Base-by-base conservation (phyloP, 306 rosid species). In the Vigna mungo region DNA sequence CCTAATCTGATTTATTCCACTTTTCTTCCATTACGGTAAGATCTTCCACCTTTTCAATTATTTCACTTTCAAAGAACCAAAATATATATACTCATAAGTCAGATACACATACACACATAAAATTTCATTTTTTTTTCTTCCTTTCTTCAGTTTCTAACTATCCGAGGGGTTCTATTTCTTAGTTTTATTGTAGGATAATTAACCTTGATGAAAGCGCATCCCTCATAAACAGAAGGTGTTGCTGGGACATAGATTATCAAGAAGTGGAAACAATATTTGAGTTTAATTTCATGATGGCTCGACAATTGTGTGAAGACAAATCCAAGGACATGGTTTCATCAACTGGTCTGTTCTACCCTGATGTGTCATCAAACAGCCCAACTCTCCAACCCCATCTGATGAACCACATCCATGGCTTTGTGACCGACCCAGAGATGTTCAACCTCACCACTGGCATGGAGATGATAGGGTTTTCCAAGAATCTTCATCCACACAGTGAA, bases 391-490 rank as follows among this genome's bases (percentile, higher is more conserved):
- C 80, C 70, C 92, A 85, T 53, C 84, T 90, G 71, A 48, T 75
- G 56, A 88, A 80, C 67, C 97, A 87, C 87, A 90, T 94, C 89
- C 89, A 85, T 79, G 85, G 86, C 44, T 94, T 85, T 25, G 90
- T 82, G 25, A 71, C 88, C 16, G 91, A 86, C 73, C 81, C 89
- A 5, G 91, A 90, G 76, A 90, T 94, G 79, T 90, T 90, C 87
- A 91, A 87, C 80, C 84, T 93, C 81, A 84, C 89, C 39, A 83
- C 94, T 2, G 89, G 90, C 53, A 88, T 92, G 89, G 96, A 88
- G 67, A 89, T 86, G 91, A 85, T 88, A 81, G 96, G 92, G 49
- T 92, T 90, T 64, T 75, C 93, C 11, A 89, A 83, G 85, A 83
- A 81, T 62, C 84, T 71, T 16, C 37, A 80, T 46, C 83, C 72